Percentiles rank a stretch among this genome's conserved stretches.
Evolutionary conservation across 2,329 filamentous ascomycete species (phyloP).

Genomic region (Torrubiellomyces zombiae): DNA sequence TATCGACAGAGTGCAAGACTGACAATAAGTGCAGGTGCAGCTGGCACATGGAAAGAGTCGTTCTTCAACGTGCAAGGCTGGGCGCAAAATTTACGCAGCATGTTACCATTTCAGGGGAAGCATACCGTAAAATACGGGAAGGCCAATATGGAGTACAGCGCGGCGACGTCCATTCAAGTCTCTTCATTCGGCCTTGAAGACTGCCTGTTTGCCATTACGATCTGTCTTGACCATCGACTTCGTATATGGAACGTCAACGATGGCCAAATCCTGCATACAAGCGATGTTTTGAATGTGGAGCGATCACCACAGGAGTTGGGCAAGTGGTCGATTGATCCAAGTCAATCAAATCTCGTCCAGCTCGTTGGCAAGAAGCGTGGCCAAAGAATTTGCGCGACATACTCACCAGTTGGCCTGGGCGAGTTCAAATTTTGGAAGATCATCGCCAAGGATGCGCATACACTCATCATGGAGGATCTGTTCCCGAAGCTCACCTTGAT

Average conservation of each 20-base stretch:
- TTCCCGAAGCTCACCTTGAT: constrained; percentile 44
- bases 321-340: constrained; percentile 66
- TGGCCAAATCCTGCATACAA: constrained; percentile 59
- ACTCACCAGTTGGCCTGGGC: constrained; percentile 72
- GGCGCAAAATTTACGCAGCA: constrained; percentile 46
- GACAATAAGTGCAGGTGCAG: constrained; percentile 8
- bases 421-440: constrained; percentile 88
- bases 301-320: constrained; percentile 49
- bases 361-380: constrained; percentile 44
- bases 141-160: constrained; percentile 47
- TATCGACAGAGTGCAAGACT: too few relatives aligned
- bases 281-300: constrained; percentile 58
- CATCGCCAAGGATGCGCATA: constrained; percentile 48
- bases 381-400: constrained; percentile 52
- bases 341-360: constrained; percentile 60
- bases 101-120: constrained; percentile 49
- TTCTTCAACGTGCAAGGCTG: constrained; percentile 61
- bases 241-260: constrained; percentile 79
- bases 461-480: constrained; percentile 51
- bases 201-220: constrained; percentile 49
- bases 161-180: constrained; percentile 46
- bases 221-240: constrained; percentile 77
- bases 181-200: constrained; percentile 32
- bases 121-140: constrained; percentile 48
- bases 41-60: constrained; percentile 46